Base-by-base conservation (phyloP, 2,329 filamentous ascomycete genomes). In the Trichophyton verrucosum region DNA sequence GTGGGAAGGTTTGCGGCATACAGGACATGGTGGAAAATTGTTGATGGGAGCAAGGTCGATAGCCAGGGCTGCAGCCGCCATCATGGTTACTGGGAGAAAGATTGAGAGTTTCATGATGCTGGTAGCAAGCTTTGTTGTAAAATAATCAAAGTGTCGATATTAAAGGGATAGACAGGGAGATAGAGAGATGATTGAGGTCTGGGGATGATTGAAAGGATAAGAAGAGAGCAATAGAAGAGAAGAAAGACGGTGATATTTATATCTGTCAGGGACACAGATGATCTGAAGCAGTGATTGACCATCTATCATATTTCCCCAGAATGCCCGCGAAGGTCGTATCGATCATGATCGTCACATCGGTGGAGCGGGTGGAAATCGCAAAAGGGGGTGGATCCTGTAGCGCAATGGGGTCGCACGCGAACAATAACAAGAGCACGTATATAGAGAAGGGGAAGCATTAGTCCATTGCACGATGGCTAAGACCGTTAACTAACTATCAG, bases 21-120 rank as follows among this genome's bases (percentile, higher is more conserved):
- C 58, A 20, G 58, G 46, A 27, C 44, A 60, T 36, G 49, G 20
- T 11, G 57, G 61, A 5, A 61, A 49, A 8, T 30, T 40, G 42
- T 61, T 30, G 30, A 63, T 58, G 11, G 61, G 61, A 1, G 30
- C 44, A 60, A 24, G 46, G 51, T 61, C 59, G 17, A 36, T 36
- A 20, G 55, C 55, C n/a, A 57, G n/a, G 22, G 27, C 55, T n/a
- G 55, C n/a, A 24, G 38, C 38, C 38, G 17, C 55, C n/a, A 57
- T 57, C 20, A 57, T 40, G 22, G 38, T 42, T n/a, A 20, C 20
- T 15, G 55, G 30, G 9, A 57, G 55, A 7, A 57, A 40, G 22
- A 42, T 27, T 2, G 38, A 40, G 38, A 57, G 38, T 22, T 57
- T 57, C 55, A 57, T 57, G 11, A 15, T 40, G 55, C 33, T 15